These are phyloP conservation scores for Auriculariales sp. DNA, from an alignment of 768 basidiomycete species.

Conservation along the genomic window DNA sequence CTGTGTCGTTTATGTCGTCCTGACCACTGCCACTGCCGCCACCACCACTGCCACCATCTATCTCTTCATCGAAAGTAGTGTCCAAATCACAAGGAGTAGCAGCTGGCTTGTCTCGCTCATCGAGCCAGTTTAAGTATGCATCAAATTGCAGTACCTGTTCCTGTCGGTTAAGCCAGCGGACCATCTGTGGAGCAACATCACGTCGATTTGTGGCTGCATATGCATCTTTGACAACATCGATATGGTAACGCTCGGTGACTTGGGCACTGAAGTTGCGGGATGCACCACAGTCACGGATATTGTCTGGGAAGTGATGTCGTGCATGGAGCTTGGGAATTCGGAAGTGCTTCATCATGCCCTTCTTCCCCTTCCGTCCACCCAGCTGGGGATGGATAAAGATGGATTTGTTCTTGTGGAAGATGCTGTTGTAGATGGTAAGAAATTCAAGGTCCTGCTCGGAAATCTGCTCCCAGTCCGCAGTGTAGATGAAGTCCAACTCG, in stretches of 20 bases:
- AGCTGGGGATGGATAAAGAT: conserved; percentile 18
- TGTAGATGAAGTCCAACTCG: conserved; percentile 24
- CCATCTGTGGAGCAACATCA: conserved; percentile 9
- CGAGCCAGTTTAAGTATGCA: conserved; percentile 3
- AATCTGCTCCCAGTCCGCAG: conserved; percentile 21
- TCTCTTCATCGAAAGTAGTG: too few relatives aligned
- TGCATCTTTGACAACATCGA: conserved; percentile 13
- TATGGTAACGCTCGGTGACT: conserved; percentile 23
- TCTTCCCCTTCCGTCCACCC: conserved; percentile 14
- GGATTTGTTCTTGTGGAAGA: conserved; percentile 24
- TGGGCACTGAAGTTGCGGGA: conserved; percentile 27
- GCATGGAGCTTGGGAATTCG: conserved; percentile 31
- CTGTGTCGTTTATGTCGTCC: too few relatives aligned
- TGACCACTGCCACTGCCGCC: too few relatives aligned
- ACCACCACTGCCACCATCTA: too few relatives aligned
- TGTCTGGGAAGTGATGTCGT: conserved; percentile 17
- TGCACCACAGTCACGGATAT: conserved; percentile 20
- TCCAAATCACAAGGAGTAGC: too few relatives aligned
- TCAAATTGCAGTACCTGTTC: conserved; percentile 2
- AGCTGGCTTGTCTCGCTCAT: neutral
- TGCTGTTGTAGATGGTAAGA: conserved; percentile 13
- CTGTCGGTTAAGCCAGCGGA: conserved; percentile 1
- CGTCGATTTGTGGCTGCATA: conserved; percentile 8
- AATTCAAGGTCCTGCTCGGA: conserved; percentile 13
- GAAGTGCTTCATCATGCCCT: conserved; percentile 12